Evolutionary conservation across 352 stramenopile species (phyloP), one percentile per base, ranked within the genome.

Genomic region (Globisporangium polare): DNA sequence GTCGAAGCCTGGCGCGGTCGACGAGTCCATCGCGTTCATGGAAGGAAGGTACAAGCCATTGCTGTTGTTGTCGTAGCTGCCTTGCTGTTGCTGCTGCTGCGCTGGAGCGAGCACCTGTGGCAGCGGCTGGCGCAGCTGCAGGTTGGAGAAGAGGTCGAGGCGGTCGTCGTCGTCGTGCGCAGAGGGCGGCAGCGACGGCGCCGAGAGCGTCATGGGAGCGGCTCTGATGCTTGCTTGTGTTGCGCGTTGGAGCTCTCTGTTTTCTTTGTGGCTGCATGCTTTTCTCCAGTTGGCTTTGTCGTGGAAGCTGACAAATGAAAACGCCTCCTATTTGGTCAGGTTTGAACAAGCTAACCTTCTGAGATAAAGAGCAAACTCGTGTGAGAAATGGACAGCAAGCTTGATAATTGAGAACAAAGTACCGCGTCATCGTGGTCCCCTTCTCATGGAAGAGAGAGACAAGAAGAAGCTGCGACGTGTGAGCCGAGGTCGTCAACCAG

Each of bases 151-250:
- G 58, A 53, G 53, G 42, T 43, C 27, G 20, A 27, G 29, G 39
- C 43, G 55, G 47, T 53, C 49, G 31, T 68, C 49, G 31, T 68
- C 58, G 51, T 73, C 65, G 17, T 58, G 68, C 53, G 51, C 59
- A 24, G 64, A 61, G 3, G 53, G 52, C 24, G 53, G 65, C 47
- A 77, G 54, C 51, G 73, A 74, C 47, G 75, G 75, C 33, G 72
- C 69, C 46, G 72, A 76, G 62, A 81, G 73, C 60, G 75, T 72
- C 75, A 83, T 83, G 13, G 15, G n/a, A 49, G 42, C 42, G 27
- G 18, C 41, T 43, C 12, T 43, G 17, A 39, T 35, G 29, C 26
- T n/a, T n/a, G n/a, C n/a, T n/a, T n/a, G n/a, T 18, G 15, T 26
- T 39, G 17, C n/a, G 17, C 13, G 18, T 27, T 41, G 17, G 49